Percentiles rank a stretch among this genome's conserved stretches.
Evolutionary conservation across 2,329 filamentous ascomycete genomes (phyloP).

Genomic region (Plectosphaerella cucumerina): DNA sequence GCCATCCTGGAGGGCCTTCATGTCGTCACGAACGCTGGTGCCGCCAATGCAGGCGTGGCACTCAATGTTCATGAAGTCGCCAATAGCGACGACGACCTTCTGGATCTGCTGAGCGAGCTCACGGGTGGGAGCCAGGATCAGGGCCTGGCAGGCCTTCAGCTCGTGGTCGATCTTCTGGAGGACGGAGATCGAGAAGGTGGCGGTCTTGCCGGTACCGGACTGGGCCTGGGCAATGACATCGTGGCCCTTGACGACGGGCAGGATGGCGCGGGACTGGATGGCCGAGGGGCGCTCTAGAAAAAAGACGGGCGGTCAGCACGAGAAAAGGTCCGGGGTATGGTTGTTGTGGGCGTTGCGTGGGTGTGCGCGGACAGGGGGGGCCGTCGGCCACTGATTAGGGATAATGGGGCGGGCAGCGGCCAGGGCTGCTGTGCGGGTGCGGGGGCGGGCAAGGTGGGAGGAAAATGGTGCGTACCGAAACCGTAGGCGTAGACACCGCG

Average conservation of each 20-base stretch:
- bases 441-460: conserved; percentile 11
- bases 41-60: conserved; percentile 99
- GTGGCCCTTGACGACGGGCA: conserved; percentile 99
- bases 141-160: conserved; percentile 94
- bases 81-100: conserved; percentile 97
- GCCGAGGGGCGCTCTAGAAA: conserved; percentile 97
- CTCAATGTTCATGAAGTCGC: conserved; percentile 99
- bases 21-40: conserved; percentile 96
- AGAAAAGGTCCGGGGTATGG: too few relatives aligned
- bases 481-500: conserved; percentile 53
- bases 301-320: neutral
- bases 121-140: conserved; percentile 96
- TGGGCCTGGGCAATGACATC: conserved; percentile 99
- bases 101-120: conserved; percentile 99
- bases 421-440: too few relatives aligned
- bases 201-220: conserved; percentile 99
- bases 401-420: too few relatives aligned
- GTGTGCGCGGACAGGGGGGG: too few relatives aligned
- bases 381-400: too few relatives aligned
- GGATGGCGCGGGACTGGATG: conserved; percentile 99
- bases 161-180: conserved; percentile 97
- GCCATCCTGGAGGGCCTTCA: conserved; percentile 94
- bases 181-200: conserved; percentile 98
- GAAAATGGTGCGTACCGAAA: conserved; percentile 4
- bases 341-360: too few relatives aligned